Base-by-base conservation (phyloP, 768 basidiomycete genomes). In the Termitomyces sp. region DNA sequence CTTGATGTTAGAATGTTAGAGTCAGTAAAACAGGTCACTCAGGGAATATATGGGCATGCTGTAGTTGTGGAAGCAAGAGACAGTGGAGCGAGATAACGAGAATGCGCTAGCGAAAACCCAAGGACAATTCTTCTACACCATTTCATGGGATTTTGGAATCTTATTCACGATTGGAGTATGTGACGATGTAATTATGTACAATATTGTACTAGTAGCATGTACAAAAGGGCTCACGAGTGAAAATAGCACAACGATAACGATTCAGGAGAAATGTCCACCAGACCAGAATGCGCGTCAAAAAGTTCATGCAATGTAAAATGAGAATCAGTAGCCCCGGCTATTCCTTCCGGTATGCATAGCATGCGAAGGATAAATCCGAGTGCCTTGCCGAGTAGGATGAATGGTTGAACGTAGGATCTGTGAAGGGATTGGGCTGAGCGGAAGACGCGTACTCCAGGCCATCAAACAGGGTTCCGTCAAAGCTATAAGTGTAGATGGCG, bases 401-500 rank as follows among this genome's bases (percentile, higher is more conserved):
- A 6, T 24, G 20, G 31, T 22, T 16, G 24, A 8, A 36, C n/a
- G n/a, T 48, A 37, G 16, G 10, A 32, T 27, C 37, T 14, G 32
- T 4, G 43, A 39, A 16, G 49, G 36, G 4, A 36, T 24, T 22
- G 49, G 31, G 9, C 10, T 26, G 2, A 46, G 48, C 8, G 58
- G 59, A n/a, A 44, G 26, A 34, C 47, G 47, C 29, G 59, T 46
- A 60, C 69, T 72, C 75, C 75, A 76, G 13, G 67, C 67, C 74
- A 79, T 73, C 22, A 79, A 70, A 55, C 67, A 73, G 3, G 76
- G 76, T 44, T 79, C 77, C 1, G 76, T 75, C 61, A 77, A 68
- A 18, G 76, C 76, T 4, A 77, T 75, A 14, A 79, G 61, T 5
- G 76, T 76, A 32, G 73, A 69, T 0, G 76, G 71, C 10, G 75